Conservation (phyloP, 345 rosid genomes). For the Murraya paniculata region DNA sequence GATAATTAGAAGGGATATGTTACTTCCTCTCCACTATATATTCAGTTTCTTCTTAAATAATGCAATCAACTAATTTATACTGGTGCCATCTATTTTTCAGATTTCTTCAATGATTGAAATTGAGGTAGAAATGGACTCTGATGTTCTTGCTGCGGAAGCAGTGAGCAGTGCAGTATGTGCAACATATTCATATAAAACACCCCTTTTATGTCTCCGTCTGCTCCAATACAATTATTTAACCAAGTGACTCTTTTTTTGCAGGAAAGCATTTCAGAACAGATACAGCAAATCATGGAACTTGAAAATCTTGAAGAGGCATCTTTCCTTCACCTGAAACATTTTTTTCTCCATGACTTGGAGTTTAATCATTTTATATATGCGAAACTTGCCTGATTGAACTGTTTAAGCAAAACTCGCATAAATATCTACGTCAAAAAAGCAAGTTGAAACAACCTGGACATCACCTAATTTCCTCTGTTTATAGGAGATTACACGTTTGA, state of each 20-base stretch:
- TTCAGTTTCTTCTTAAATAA: conserved; percentile 8
- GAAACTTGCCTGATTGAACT: background rate
- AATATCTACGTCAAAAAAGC: background rate
- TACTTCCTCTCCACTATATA: conserved; percentile 2
- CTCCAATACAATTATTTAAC: background rate
- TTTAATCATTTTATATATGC: background rate
- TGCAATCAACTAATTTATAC: background rate
- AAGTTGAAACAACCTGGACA: background rate
- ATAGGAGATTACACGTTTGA: background rate
- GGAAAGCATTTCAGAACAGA: conserved; percentile 81
- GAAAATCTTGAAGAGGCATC: conserved; percentile 94
- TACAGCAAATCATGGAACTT: conserved; percentile 88
- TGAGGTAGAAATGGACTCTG: conserved; percentile 89
- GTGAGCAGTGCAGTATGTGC: conserved; percentile 65
- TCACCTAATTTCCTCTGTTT: background rate
- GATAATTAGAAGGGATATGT: conserved; percentile 9
- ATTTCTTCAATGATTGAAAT: conserved; percentile 98
- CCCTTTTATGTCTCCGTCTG: conserved; percentile 1
- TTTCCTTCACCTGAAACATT: conserved; percentile 4
- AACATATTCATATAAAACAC: background rate
- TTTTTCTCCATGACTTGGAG: background rate
- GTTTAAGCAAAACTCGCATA: background rate
- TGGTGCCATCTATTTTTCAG: conserved; percentile 33
- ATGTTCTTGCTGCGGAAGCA: conserved; percentile 96
- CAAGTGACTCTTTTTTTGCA: conserved; percentile 30